These are phyloP conservation scores for Schizosaccharomyces octosporus DNA, from an alignment of 805 yeast genomes.

Conservation along the genomic window DNA sequence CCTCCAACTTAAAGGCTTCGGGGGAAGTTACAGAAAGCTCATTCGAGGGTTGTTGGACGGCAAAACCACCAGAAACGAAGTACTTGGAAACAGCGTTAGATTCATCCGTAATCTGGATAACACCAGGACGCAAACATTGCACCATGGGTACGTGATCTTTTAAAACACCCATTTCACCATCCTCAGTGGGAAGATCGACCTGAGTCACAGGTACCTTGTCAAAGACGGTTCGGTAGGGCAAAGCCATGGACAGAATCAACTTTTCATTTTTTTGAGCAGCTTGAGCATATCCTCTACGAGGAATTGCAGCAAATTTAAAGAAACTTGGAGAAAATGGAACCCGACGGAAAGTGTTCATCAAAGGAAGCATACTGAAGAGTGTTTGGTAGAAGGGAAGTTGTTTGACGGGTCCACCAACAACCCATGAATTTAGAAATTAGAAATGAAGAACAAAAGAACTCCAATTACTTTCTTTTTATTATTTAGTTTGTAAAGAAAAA, in stretches of 20 bases:
- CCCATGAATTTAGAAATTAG: not conserved
- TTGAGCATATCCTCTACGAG: slow-evolving; percentile 59
- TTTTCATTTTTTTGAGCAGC: slow-evolving; percentile 28
- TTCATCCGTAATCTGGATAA: slow-evolving; percentile 70
- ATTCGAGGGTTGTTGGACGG: slow-evolving; percentile 86
- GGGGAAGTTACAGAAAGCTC: slow-evolving; percentile 72
- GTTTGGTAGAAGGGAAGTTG: no score
- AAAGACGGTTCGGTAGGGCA: slow-evolving; percentile 39
- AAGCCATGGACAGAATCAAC: slow-evolving; percentile 67
- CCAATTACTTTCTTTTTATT: no score
- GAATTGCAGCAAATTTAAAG: not conserved
- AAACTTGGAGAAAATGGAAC: not conserved
- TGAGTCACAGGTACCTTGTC: slow-evolving; percentile 16
- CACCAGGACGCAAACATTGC: slow-evolving; percentile 89
- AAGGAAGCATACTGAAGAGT: not conserved
- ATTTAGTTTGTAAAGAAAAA: no score
- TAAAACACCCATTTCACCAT: slow-evolving; percentile 89
- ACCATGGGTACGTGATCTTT: slow-evolving; percentile 95
- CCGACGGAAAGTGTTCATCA: not conserved
- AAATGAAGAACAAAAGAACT: not conserved
- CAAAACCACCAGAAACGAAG: slow-evolving; percentile 70
- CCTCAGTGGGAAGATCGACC: slow-evolving; percentile 85
- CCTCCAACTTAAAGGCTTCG: slow-evolving; percentile 81
- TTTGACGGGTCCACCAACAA: not conserved
- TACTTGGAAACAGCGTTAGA: slow-evolving; percentile 48